These are phyloP conservation scores for Rhizopus stolonifer DNA, from an alignment of 371 early-diverging fungal genomes.

Conservation along the genomic window DNA sequence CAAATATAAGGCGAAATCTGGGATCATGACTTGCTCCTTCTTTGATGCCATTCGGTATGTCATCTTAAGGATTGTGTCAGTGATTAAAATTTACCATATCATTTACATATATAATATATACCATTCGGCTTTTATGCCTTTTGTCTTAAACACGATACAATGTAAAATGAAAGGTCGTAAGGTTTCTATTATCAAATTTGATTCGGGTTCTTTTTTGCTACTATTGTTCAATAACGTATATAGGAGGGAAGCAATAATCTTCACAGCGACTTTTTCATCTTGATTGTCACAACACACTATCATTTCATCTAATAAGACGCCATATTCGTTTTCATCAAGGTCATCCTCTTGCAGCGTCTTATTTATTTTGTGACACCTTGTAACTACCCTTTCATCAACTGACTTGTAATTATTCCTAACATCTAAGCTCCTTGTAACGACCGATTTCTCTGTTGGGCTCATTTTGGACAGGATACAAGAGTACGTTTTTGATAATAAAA, in stretches of 20 bases:
- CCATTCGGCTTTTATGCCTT: slow-evolving; percentile 6
- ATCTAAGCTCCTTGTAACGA: background rate
- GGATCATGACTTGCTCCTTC: slow-evolving; percentile 9
- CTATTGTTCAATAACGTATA: background rate
- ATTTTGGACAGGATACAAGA: background rate
- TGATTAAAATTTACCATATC: background rate
- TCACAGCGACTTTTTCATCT: background rate
- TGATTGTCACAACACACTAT: background rate
- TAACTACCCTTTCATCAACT: background rate
- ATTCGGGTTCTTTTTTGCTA: background rate
- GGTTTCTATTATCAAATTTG: slow-evolving; percentile 3
- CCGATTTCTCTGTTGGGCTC: background rate
- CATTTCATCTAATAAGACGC: background rate
- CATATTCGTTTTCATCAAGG: background rate
- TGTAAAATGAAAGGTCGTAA: background rate
- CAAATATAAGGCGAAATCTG: slow-evolving; percentile 12
- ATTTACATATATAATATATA: slow-evolving; percentile 4
- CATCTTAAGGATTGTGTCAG: slow-evolving; percentile 6
- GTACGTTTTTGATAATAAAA: background rate
- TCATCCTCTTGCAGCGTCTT: background rate
- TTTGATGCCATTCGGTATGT: slow-evolving; percentile 6
- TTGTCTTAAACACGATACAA: background rate
- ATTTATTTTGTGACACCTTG: background rate
- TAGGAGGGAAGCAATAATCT: background rate
- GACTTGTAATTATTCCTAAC: background rate